Base-by-base conservation (phyloP, 768 basidiomycete species). In the Trametes maxima region DNA sequence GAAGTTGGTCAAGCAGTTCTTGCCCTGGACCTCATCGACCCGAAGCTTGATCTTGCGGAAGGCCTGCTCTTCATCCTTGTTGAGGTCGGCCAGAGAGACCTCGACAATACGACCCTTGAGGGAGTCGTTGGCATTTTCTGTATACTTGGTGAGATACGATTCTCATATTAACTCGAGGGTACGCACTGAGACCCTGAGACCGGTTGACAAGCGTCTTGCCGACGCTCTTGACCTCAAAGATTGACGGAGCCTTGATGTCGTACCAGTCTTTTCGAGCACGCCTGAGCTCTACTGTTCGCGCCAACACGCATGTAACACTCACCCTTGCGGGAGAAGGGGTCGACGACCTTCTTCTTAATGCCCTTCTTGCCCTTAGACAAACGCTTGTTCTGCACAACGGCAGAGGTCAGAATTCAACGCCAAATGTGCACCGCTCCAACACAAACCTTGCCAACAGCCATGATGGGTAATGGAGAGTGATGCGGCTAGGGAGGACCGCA, bases 291-390 rank as follows among this genome's bases (percentile, higher is more conserved):
- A 48, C 16, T 5, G 16, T 5, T 24, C 16, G 24, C 35, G 13
- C 22, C 37, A 4, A 14, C n/a, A 36, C 21, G 33, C 6, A 40
- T 24, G n/a, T 17, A 37, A 24, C 7, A 65, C 80, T 62, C 70
- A 95, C 96, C 96, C 82, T 99, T 99, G 83, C 97, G 89, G 68
- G 96, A 89, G 90, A 99, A 97, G 66, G 97, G 95, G 85, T 99
- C 97, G 65, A 99, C 94, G 76, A 97, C 95, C 89, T 98, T 97
- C 84, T 98, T 99, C 94, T 99, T 99, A 84, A 98, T 89, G 76
- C 94, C 94, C 83, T 95, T 95, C 86, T 95, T 95, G 72, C 94
- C 94, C 82, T 97, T 97, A 51, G 94, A 95, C 69, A 95, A 86
- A 75, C 94, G 89, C 82, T 99, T 99, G 83, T 98, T 98, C 93